A percentile compares a stretch with the other conserved stretches of the same genome.
Conservation (phyloP, 2,329 filamentous ascomycete genomes). For the Calonectria multiphialidica region DNA sequence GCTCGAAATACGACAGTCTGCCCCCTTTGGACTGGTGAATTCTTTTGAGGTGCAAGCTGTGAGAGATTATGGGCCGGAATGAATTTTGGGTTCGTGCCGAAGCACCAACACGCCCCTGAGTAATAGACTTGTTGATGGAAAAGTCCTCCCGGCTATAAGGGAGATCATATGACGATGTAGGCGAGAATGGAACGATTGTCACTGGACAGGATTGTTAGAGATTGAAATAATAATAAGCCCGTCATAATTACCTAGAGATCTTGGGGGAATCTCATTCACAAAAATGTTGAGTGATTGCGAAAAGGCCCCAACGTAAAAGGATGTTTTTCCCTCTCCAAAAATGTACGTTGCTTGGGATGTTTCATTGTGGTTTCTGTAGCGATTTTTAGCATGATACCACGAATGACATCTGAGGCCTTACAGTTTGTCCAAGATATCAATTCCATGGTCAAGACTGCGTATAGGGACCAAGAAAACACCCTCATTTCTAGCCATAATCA, state of each 20-base stretch:
- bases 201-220: not conserved
- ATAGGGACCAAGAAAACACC: not conserved
- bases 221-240: not conserved
- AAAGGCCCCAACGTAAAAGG: not conserved
- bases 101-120: not conserved
- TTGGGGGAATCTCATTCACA: not conserved
- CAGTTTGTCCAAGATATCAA: not conserved
- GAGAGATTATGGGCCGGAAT: not conserved
- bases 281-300: not conserved
- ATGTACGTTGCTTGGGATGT: not conserved
- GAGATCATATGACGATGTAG: not conserved
- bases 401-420: too few species aligned
- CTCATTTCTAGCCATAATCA: not conserved
- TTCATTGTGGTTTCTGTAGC: not conserved
- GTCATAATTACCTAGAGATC: not conserved
- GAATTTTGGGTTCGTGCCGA: not conserved
- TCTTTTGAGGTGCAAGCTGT: not conserved
- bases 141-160: not conserved
- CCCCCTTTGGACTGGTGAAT: not conserved
- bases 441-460: not conserved
- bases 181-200: not conserved
- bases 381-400: not conserved
- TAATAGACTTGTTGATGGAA: not conserved
- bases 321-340: not conserved
- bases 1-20: not conserved